phyloP scores from a whole-genome alignment of 495 filamentous ascomycete genomes.

The Evansstolkia leycettana region DNA sequence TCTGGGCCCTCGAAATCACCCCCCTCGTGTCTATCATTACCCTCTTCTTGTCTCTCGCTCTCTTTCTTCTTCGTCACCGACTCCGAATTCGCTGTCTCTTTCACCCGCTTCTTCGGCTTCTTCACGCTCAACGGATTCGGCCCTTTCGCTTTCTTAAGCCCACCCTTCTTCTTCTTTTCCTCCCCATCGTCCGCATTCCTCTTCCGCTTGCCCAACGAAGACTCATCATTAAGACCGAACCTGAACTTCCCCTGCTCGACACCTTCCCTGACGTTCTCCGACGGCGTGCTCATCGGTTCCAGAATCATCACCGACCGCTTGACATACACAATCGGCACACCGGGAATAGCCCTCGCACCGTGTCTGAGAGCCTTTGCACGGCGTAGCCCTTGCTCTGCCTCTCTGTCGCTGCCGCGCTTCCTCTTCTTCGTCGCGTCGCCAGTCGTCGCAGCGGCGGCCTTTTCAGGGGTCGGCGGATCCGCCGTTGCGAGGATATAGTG shows the following conservation, averaged over 20 bases:
- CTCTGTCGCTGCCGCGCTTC: constrained; percentile 9
- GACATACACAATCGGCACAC: constrained; percentile 72
- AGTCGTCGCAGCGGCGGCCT: constrained; percentile 12
- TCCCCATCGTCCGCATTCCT: constrained; percentile 18
- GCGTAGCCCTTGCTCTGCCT: constrained; percentile 12
- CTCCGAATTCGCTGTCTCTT: constrained; percentile 1
- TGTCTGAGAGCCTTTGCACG: constrained; percentile 22
- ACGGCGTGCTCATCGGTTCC: constrained; percentile 68
- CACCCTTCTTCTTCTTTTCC: constrained; percentile 48
- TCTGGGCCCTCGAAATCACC: constrained; percentile 6
- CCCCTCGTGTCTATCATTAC: constrained; percentile 10
- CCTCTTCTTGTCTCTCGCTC: constrained; percentile 5
- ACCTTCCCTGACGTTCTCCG: constrained; percentile 46
- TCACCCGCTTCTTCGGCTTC: constrained; percentile 54
- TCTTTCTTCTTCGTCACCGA: constrained; percentile 10
- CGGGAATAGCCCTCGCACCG: constrained; percentile 38
- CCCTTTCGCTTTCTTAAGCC: constrained; percentile 59
- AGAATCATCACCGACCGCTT: constrained; percentile 80
- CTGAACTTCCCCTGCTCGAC: constrained; percentile 69
- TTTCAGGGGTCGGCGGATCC: constrained; percentile 19
- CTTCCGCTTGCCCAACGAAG: constrained; percentile 29
- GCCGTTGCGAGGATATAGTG: constrained; percentile 78
- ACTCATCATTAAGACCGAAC: constrained; percentile 46
- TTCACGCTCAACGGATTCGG: constrained; percentile 87
- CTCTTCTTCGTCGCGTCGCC: constrained; percentile 20